A percentile compares a stretch with the other conserved stretches of the same genome.
Conservation (phyloP, 257 asterid genomes). For the Solanum arcanum region DNA sequence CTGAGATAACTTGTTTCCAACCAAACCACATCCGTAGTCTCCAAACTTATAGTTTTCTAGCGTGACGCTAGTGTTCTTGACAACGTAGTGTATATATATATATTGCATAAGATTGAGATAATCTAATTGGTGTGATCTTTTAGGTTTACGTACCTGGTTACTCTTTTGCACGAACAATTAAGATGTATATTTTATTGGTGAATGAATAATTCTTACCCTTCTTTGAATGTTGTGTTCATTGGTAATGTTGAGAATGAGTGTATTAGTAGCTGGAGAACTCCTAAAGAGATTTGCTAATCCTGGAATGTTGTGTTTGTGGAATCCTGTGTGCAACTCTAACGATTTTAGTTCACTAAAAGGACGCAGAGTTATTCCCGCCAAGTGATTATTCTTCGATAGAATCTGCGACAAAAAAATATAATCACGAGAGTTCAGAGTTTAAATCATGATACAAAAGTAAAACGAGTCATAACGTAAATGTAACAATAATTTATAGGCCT, state of each 20-base stretch:
- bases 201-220: slow-evolving; percentile 24
- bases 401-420: slow-evolving; percentile 21
- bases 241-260: slow-evolving; percentile 42
- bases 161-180: neutral
- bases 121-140: neutral
- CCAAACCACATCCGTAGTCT: too few relatives aligned
- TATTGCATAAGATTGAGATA: neutral
- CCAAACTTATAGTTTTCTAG: too few relatives aligned
- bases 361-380: slow-evolving; percentile 24
- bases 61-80: neutral
- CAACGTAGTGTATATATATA: neutral
- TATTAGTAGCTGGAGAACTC: slow-evolving; percentile 41
- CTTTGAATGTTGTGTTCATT: slow-evolving; percentile 19
- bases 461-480: neutral
- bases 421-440: neutral
- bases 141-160: neutral
- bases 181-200: neutral
- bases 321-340: slow-evolving; percentile 46
- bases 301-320: slow-evolving; percentile 45
- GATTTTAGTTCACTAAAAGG: slow-evolving; percentile 39
- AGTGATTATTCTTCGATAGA: slow-evolving; percentile 34
- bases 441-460: neutral
- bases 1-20: too few relatives aligned
- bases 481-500: neutral
- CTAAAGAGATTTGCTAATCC: slow-evolving; percentile 48